These are phyloP conservation scores for Pezicula carpinea DNA, from an alignment of 2,329 filamentous ascomycete species.

Conservation along the genomic window DNA sequence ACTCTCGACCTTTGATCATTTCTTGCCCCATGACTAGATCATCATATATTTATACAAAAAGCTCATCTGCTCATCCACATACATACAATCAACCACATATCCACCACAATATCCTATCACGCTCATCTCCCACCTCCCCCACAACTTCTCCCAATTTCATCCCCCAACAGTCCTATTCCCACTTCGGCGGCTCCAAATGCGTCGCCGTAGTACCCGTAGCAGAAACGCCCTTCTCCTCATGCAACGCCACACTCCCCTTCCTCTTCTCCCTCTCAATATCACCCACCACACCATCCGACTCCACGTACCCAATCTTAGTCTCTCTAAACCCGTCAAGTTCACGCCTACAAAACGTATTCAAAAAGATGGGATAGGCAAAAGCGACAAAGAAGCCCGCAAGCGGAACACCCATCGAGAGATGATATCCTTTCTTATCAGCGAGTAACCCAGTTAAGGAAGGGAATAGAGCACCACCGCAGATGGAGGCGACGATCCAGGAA, in stretches of 20 bases:
- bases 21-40: too few species aligned
- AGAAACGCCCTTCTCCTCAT: constrained; percentile 12
- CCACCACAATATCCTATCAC: too few species aligned
- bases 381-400: constrained; percentile 29
- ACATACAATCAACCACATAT: too few species aligned
- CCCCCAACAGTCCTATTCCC: not conserved
- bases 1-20: too few species aligned
- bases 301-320: constrained; percentile 30
- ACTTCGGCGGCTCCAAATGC: not conserved
- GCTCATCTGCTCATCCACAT: too few species aligned
- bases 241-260: constrained; percentile 5
- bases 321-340: constrained; percentile 32
- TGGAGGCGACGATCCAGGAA: constrained; percentile 64
- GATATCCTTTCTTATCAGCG: not conserved
- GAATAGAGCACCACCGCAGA: constrained; percentile 68
- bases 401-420: constrained; percentile 27
- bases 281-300: constrained; percentile 25
- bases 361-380: constrained; percentile 30
- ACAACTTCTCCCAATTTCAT: not conserved
- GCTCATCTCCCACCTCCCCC: too few species aligned
- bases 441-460: constrained; percentile 34
- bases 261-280: constrained; percentile 21
- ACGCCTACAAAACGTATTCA: constrained; percentile 27
- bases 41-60: too few species aligned
- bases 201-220: not conserved